Conservation (phyloP, 306 rosid species). For the Amphicarpaea edgeworthii region DNA sequence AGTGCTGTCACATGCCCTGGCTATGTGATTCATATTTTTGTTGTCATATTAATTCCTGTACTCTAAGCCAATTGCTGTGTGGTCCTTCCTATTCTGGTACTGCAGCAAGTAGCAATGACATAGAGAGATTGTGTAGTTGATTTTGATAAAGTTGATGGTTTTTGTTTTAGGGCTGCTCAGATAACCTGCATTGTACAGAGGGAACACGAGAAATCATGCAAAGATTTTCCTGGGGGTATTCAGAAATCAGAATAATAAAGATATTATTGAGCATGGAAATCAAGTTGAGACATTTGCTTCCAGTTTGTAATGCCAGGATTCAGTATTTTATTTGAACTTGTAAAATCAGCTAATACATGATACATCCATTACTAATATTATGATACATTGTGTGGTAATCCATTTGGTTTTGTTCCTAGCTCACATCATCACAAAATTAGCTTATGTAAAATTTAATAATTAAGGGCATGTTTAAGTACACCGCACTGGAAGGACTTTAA, state of each 20-base stretch:
- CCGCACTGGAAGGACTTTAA: too few relatives aligned
- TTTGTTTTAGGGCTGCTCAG: slow-evolving; percentile 62
- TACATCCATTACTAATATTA: neutral
- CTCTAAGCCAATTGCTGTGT: neutral
- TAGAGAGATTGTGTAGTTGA: slow-evolving; percentile 65
- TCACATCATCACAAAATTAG: neutral
- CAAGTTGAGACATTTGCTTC: slow-evolving; percentile 67
- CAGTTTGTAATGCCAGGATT: slow-evolving; percentile 76
- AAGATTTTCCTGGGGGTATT: slow-evolving; percentile 56
- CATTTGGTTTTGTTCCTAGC: slow-evolving; percentile 13
- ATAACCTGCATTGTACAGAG: slow-evolving; percentile 55
- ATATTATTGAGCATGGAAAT: slow-evolving; percentile 57
- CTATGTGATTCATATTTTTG: neutral
- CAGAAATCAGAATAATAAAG: slow-evolving; percentile 58
- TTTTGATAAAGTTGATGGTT: slow-evolving; percentile 62
- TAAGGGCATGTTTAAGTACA: too few relatives aligned
- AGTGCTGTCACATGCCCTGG: neutral
- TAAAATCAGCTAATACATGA: slow-evolving; percentile 24
- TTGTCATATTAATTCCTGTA: neutral
- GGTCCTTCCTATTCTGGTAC: slow-evolving; percentile 50
- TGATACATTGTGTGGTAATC: slow-evolving; percentile 32
- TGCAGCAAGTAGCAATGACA: slow-evolving; percentile 63
- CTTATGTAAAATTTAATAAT: slow-evolving; percentile 53
- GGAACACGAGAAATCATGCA: slow-evolving; percentile 59
- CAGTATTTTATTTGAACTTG: slow-evolving; percentile 47